Evolutionary conservation across 164 flowering plant species (phyloP).

Genomic region (Houttuynia cordata): DNA sequence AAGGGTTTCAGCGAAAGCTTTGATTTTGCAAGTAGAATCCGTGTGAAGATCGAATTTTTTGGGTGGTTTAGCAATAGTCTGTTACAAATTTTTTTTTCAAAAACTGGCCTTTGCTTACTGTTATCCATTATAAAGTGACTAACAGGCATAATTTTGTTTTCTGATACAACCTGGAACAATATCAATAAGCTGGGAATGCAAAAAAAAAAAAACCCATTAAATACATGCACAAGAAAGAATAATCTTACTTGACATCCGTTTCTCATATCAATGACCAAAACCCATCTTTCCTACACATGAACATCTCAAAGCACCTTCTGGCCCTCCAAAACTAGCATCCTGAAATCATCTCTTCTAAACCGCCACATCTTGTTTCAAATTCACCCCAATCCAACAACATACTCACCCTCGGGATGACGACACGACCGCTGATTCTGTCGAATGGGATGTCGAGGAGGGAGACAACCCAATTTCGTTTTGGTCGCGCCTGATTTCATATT

Average conservation of each 20-base stretch:
- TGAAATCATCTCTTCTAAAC: not conserved
- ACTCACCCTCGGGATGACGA: not conserved
- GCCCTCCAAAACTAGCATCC: not conserved
- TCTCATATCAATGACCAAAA: not conserved
- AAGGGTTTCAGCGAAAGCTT: too few species aligned
- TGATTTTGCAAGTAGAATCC: too few species aligned
- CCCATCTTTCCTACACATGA: not conserved
- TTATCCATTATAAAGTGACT: slow-evolving; percentile 43
- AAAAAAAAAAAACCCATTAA: not conserved
- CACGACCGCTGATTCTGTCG: slow-evolving; percentile 45
- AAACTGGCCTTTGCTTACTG: too few species aligned
- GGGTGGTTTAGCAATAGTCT: too few species aligned
- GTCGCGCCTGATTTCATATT: slow-evolving; percentile 1
- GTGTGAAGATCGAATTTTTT: too few species aligned
- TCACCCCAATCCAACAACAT: not conserved
- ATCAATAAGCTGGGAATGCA: too few species aligned
- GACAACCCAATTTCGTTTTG: slow-evolving; percentile 41
- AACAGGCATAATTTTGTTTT: too few species aligned
- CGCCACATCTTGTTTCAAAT: not conserved
- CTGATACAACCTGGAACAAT: too few species aligned
- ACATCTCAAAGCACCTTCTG: not conserved
- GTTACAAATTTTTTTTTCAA: too few species aligned
- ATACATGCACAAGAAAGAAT: not conserved
- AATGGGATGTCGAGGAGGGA: slow-evolving; percentile 63
- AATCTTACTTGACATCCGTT: not conserved